Evolutionary conservation across 2,329 filamentous ascomycete species (phyloP).

Genomic region (Penicillium fuscoglaucum): DNA sequence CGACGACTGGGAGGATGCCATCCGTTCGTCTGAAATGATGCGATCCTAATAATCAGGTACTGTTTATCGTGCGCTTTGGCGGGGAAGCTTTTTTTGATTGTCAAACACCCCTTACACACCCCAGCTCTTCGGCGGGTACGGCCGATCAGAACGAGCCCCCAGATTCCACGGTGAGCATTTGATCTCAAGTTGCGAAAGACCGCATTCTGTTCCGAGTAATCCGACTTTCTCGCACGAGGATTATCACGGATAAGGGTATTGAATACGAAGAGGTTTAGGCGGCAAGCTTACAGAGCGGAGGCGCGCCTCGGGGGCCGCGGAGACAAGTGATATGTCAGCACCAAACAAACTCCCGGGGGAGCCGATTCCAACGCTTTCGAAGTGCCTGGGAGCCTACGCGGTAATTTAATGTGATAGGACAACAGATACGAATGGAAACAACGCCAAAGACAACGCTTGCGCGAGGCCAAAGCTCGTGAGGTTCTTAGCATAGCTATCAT

Average conservation of each 20-base stretch:
- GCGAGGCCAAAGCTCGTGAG: constrained; percentile 18
- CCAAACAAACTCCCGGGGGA: background rate
- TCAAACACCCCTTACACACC: constrained; percentile 8
- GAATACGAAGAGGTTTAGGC: constrained; percentile 11
- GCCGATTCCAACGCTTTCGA: background rate
- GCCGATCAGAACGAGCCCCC: constrained; percentile 11
- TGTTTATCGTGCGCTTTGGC: background rate
- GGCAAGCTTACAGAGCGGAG: constrained; percentile 13
- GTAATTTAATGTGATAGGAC: background rate
- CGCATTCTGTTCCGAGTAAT: constrained; percentile 18
- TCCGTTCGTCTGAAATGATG: constrained; percentile 13
- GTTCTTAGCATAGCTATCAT: constrained; percentile 5
- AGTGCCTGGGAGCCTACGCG: background rate
- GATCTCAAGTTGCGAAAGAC: constrained; percentile 17
- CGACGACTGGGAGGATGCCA: constrained; percentile 30
- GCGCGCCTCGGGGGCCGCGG: constrained; percentile 19
- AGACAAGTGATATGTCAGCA: constrained; percentile 28
- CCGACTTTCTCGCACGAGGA: constrained; percentile 1
- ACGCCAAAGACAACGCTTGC: background rate
- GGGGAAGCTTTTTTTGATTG: background rate
- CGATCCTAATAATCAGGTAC: background rate
- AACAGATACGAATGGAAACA: constrained; percentile 5
- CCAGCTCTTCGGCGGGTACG: constrained; percentile 11
- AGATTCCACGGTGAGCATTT: constrained; percentile 12
- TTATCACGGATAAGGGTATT: constrained; percentile 3